Evolutionary conservation across 1,284 basidiomycete species (phyloP).

Genomic region (Irpex sp.): DNA sequence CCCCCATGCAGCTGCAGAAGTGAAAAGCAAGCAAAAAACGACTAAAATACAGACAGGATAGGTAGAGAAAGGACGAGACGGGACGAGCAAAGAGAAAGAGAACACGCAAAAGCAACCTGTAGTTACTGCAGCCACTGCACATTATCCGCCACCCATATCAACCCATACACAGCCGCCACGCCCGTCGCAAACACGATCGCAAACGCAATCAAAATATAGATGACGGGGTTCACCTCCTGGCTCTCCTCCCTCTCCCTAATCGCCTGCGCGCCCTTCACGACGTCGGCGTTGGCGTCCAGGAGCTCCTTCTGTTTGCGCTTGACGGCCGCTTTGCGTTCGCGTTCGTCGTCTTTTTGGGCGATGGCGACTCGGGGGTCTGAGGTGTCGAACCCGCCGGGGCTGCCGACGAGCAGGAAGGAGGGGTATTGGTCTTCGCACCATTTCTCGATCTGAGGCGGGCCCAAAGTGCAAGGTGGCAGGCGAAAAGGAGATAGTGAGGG

Average conservation of each 20-base stretch:
- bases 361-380: conserved; percentile 57
- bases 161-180: conserved; percentile 7
- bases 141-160: conserved; percentile 9
- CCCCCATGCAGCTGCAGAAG: no score
- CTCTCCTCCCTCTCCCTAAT: conserved; percentile 11
- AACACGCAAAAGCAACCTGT: neutral
- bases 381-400: conserved; percentile 36
- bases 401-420: conserved; percentile 65
- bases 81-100: neutral
- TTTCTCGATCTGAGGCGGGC: conserved; percentile 69
- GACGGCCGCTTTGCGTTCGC: conserved; percentile 32
- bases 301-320: conserved; percentile 37
- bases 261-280: conserved; percentile 16
- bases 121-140: neutral
- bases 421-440: conserved; percentile 91
- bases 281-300: conserved; percentile 18
- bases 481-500: neutral
- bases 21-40: neutral
- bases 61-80: neutral
- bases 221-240: neutral
- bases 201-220: conserved; percentile 8
- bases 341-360: conserved; percentile 35
- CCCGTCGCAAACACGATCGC: conserved; percentile 3
- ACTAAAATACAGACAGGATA: neutral
- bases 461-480: no score